These are phyloP conservation scores for Solanum hybrid DNA, from an alignment of 305 asterid species.

Conservation along the genomic window DNA sequence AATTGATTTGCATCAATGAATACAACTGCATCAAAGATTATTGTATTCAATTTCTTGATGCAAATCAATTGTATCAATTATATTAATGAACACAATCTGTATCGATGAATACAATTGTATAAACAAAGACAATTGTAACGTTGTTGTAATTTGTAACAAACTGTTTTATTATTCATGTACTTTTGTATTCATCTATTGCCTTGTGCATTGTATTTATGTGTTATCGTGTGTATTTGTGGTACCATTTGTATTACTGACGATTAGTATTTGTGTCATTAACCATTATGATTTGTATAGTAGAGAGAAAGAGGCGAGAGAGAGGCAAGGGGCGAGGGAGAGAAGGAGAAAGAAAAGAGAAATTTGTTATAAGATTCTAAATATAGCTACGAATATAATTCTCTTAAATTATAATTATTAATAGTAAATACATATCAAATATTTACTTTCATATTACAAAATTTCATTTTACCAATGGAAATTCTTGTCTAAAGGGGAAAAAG, in stretches of 20 bases:
- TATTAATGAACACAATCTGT: not conserved
- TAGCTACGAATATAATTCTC: too few species aligned
- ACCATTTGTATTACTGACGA: too few species aligned
- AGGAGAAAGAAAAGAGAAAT: not conserved
- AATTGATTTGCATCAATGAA: not conserved
- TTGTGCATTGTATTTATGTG: not conserved
- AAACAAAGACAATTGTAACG: too few species aligned
- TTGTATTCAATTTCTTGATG: not conserved
- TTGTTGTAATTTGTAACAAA: not conserved
- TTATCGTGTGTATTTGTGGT: not conserved
- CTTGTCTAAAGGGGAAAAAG: not conserved
- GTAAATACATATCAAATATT: too few species aligned
- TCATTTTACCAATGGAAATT: too few species aligned
- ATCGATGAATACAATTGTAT: not conserved
- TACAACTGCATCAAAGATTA: not conserved
- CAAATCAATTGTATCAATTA: not conserved
- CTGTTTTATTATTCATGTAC: not conserved
- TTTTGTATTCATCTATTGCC: not conserved
- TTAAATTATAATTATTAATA: too few species aligned
- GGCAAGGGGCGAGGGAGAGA: not conserved
- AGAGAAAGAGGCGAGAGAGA: not conserved
- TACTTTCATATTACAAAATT: too few species aligned
- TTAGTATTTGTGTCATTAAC: not conserved
- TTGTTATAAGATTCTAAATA: too few species aligned
- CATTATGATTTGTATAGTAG: not conserved